A percentile compares a stretch with the other conserved stretches of the same genome.
These are phyloP conservation scores for Thraustochytrium striatum DNA, from an alignment of 352 stramenopile genomes.

Conservation along the genomic window DNA sequence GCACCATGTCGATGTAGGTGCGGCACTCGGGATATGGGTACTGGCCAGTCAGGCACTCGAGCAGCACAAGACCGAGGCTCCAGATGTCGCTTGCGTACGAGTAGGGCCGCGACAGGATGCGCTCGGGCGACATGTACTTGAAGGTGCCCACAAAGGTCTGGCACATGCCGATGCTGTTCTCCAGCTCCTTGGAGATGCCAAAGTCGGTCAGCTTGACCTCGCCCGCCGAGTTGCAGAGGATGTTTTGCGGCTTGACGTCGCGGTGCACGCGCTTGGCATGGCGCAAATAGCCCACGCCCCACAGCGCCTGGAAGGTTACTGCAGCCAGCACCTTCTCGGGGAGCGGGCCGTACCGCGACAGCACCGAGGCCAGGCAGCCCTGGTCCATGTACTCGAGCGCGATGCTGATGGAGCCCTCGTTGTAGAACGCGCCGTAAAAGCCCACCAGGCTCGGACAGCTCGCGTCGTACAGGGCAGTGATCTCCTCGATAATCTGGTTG, in stretches of 20 bases:
- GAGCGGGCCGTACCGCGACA: conserved; percentile 71
- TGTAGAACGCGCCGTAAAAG: conserved; percentile 75
- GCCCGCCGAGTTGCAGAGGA: conserved; percentile 82
- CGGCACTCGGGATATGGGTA: conserved; percentile 77
- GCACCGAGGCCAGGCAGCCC: conserved; percentile 78
- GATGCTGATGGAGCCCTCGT: conserved; percentile 68
- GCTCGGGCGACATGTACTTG: conserved; percentile 73
- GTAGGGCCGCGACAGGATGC: conserved; percentile 65
- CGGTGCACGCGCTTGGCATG: conserved; percentile 83
- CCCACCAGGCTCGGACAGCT: conserved; percentile 67
- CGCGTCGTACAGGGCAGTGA: conserved; percentile 74
- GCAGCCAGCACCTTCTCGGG: conserved; percentile 77
- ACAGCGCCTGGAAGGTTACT: conserved; percentile 87
- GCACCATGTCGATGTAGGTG: conserved; percentile 64
- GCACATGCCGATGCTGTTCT: conserved; percentile 76
- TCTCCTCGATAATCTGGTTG: conserved; percentile 75
- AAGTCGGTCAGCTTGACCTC: conserved; percentile 95
- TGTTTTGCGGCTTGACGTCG: conserved; percentile 94
- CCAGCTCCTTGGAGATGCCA: conserved; percentile 80
- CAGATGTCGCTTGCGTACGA: conserved; percentile 69
- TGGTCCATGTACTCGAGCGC: conserved; percentile 88
- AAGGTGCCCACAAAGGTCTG: conserved; percentile 80
- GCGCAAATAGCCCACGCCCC: conserved; percentile 88
- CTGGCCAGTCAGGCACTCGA: conserved; percentile 79
- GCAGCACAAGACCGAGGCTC: conserved; percentile 74